These are phyloP conservation scores for Dactylellina sp. DNA, from an alignment of 2,329 filamentous ascomycete species.

Conservation along the genomic window DNA sequence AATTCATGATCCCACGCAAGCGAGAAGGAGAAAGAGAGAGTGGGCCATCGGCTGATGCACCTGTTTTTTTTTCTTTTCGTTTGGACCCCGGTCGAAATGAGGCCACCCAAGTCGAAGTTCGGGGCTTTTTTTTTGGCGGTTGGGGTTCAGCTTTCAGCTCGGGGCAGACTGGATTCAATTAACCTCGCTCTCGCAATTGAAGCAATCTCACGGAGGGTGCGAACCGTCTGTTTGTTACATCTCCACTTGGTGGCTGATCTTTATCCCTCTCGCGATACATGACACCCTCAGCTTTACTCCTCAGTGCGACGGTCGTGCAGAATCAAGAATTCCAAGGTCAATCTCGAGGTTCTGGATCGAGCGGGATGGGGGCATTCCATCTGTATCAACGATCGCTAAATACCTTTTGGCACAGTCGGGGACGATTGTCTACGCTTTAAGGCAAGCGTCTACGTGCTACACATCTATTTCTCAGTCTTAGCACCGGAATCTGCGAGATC, in stretches of 20 bases:
- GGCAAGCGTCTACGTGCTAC: too few species aligned
- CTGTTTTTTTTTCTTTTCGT: conserved; percentile 5
- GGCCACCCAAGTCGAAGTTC: conserved; percentile 56
- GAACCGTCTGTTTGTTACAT: conserved; percentile 24
- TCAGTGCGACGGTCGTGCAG: conserved; percentile 9
- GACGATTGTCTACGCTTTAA: too few species aligned
- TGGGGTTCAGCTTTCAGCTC: conserved; percentile 42
- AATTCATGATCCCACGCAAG: conserved; percentile 45
- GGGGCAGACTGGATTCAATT: conserved; percentile 21
- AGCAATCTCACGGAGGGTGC: conserved; percentile 16
- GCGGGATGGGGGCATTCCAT: conserved; percentile 26
- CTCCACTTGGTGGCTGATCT: conserved; percentile 45
- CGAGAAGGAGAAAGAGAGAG: conserved; percentile 52
- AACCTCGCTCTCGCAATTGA: neutral
- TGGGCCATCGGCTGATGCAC: conserved; percentile 49
- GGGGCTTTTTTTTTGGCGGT: conserved; percentile 29
- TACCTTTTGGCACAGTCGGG: too few species aligned
- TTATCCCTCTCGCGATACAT: conserved; percentile 6
- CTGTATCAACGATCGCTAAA: conserved; percentile 1
- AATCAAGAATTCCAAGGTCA: conserved; percentile 31
- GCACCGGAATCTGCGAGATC: too few species aligned
- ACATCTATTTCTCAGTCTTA: too few species aligned
- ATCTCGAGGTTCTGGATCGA: conserved; percentile 24
- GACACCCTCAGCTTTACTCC: conserved; percentile 20
- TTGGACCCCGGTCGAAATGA: conserved; percentile 38